Conservation (phyloP, 768 basidiomycete species). For the Tricholoma bakamatsutake region DNA sequence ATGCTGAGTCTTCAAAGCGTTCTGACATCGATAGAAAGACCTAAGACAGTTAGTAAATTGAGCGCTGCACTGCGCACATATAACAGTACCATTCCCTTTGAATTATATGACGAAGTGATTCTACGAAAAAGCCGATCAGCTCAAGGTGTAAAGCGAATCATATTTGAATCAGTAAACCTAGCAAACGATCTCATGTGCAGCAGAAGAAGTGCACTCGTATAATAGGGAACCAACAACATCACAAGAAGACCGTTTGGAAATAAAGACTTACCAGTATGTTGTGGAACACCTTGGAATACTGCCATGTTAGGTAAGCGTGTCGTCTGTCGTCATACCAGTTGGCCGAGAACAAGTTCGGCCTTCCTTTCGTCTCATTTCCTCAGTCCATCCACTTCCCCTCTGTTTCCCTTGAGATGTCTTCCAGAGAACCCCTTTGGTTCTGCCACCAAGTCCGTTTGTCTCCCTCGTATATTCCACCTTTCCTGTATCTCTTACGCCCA, state of each 20-base stretch:
- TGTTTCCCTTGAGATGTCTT: constrained; percentile 44
- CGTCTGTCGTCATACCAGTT: constrained; percentile 5
- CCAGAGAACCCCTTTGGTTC: constrained; percentile 71
- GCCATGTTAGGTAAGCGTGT: not conserved
- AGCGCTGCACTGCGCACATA: not conserved
- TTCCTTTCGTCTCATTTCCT: constrained; percentile 1
- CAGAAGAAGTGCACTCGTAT: constrained; percentile 34
- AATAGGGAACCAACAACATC: constrained; percentile 63
- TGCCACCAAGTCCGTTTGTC: constrained; percentile 57
- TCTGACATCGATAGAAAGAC: not conserved
- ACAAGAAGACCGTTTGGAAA: constrained; percentile 5
- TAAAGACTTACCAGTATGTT: constrained; percentile 10
- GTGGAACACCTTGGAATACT: constrained; percentile 6
- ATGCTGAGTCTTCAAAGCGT: not conserved
- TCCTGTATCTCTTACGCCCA: constrained; percentile 5
- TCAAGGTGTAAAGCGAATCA: not conserved
- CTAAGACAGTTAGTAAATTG: not conserved
- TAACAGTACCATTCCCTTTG: too few relatives aligned
- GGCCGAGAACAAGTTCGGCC: constrained; percentile 1
- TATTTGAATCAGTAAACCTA: constrained; percentile 36
- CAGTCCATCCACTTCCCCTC: constrained; percentile 3
- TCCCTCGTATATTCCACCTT: not conserved
- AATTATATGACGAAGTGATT: not conserved
- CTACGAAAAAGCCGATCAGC: not conserved
- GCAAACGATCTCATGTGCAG: constrained; percentile 34